Base-by-base conservation (phyloP, 1,284 basidiomycete species). In the Pseudozyma tsukubaensis region DNA sequence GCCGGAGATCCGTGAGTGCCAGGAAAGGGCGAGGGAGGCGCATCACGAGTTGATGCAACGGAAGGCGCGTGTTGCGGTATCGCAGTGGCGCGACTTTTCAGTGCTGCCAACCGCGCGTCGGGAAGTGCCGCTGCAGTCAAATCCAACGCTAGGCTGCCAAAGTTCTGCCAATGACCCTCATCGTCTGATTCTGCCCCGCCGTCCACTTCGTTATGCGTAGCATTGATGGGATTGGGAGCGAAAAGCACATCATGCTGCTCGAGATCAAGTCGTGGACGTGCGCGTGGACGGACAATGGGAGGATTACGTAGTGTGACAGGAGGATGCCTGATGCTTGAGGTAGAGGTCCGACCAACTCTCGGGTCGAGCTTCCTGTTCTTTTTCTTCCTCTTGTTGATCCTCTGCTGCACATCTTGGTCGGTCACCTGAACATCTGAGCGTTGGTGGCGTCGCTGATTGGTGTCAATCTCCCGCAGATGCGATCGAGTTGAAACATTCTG, bases 171-270 rank as follows among this genome's bases (percentile, higher is more conserved):
- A 6, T 43, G 44, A 11, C 39, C 60, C 14, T 52, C 62, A 29
- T 62, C 68, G 32, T 71, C 62, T 14, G 59, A 61, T 3, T 40
- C 13, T 10, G 49, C 19, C 8, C 35, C 43, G 0, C 34, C 59
- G 2, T 48, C 48, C 9, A 24, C 10, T 9, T 6, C 57, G 18
- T 45, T 29, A 29, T 44, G 34, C 14, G 9, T 16, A 44, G 49
- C 21, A 37, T 16, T 54, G 45, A 37, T 18, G 10, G 64, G 70
- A 60, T 64, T 24, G 9, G 43, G 35, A 16, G 72, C 68, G 40
- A 79, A 79, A 4, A 79, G 59, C 1, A 73, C 44, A 10, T 77
- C 71, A 37, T 79, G 74, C 14, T 55, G 51, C 32, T 65, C 56
- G 1, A 79, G 60, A 32, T 79, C 74, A 3, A 79, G 59, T 13